Conservation (phyloP, 2,329 filamentous ascomycete species). For the Colletotrichum coccodes region DNA sequence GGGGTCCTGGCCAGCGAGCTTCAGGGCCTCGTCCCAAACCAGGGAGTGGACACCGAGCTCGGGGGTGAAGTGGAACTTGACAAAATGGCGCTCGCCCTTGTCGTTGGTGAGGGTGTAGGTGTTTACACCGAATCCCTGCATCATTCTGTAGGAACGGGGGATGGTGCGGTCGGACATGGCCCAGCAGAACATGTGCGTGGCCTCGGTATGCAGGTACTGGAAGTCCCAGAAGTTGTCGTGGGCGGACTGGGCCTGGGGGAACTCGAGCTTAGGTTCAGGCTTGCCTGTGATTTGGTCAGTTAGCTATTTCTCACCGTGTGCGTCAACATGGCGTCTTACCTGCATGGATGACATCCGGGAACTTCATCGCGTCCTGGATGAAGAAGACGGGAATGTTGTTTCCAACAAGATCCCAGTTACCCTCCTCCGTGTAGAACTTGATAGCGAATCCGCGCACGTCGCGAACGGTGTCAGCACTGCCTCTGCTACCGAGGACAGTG, state of each 20-base stretch:
- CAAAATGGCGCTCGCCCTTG: conserved; percentile 75
- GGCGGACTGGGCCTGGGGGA: conserved; percentile 76
- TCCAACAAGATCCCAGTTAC: conserved; percentile 80
- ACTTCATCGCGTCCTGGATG: conserved; percentile 80
- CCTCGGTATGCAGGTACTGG: conserved; percentile 72
- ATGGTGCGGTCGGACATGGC: conserved; percentile 79
- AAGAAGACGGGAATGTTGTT: conserved; percentile 79
- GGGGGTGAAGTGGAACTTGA: conserved; percentile 83
- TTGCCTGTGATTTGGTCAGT: conserved; percentile 57
- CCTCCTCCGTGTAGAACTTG: conserved; percentile 82
- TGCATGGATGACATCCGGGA: conserved; percentile 70
- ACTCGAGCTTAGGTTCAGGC: conserved; percentile 76
- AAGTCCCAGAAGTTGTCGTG: conserved; percentile 87
- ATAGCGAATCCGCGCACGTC: conserved; percentile 84
- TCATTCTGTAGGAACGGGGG: conserved; percentile 82
- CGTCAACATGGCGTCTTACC: neutral
- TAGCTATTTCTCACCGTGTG: neutral
- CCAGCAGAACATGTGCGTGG: conserved; percentile 85
- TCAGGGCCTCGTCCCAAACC: conserved; percentile 83
- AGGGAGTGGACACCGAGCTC: conserved; percentile 80
- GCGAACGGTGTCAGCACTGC: conserved; percentile 82
- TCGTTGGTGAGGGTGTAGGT: conserved; percentile 77
- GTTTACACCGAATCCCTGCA: conserved; percentile 88
- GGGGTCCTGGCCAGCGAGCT: conserved; percentile 78
- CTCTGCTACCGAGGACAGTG: conserved; percentile 79